phyloP scores from a whole-genome alignment of 2,329 filamentous ascomycete species.

The Paecilomyces fulvus region DNA sequence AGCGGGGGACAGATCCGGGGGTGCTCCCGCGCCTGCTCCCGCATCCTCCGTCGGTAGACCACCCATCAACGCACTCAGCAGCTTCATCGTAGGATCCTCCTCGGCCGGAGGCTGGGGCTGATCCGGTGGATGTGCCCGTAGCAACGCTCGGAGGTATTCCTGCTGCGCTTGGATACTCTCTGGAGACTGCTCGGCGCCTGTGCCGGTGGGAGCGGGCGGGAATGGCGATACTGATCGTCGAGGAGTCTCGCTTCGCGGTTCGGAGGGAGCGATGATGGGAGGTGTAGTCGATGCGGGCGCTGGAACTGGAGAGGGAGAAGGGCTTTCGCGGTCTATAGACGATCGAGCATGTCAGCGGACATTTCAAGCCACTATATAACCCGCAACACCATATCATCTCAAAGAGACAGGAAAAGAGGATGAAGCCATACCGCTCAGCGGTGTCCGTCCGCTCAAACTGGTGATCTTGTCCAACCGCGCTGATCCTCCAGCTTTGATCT shows the following conservation, averaged over 20 bases:
- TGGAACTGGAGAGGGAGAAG: background rate
- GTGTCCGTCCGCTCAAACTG: conserved; percentile 46
- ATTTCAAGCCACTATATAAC: background rate
- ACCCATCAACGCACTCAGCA: conserved; percentile 29
- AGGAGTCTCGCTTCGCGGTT: conserved; percentile 18
- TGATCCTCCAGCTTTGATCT: conserved; percentile 50
- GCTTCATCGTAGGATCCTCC: conserved; percentile 29
- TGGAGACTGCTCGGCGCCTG: conserved; percentile 17
- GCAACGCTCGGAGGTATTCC: conserved; percentile 14
- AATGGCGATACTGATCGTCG: conserved; percentile 20
- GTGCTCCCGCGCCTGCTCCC: conserved; percentile 5
- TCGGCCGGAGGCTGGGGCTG: conserved; percentile 9
- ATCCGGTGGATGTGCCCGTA: conserved; percentile 14
- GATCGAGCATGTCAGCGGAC: background rate
- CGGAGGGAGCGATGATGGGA: conserved; percentile 3
- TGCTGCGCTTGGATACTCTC: conserved; percentile 22
- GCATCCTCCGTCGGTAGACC: conserved; percentile 14
- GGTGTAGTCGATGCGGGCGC: conserved; percentile 1
- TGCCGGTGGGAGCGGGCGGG: conserved; percentile 15
- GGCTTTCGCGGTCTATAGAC: conserved; percentile 2
- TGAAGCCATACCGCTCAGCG: conserved; percentile 27
- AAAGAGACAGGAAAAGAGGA: background rate
- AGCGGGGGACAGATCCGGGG: conserved; percentile 13
- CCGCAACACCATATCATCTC: background rate
- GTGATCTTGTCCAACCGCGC: conserved; percentile 56